Conservation (phyloP, 805 yeast genomes). For the Wickerhamiella spandovensis region DNA sequence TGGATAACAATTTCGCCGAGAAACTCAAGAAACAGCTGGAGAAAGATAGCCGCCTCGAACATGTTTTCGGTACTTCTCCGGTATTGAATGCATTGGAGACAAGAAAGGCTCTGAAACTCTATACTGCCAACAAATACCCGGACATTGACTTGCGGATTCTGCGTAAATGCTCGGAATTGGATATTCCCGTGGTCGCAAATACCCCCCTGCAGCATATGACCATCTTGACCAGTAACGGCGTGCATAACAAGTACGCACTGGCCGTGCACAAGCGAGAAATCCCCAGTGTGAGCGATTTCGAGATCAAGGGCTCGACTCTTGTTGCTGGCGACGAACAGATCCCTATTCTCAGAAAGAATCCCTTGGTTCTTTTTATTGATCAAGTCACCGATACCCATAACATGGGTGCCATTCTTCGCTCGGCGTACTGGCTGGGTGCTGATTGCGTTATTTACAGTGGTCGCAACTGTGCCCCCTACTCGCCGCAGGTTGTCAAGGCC, state of each 20-base stretch:
- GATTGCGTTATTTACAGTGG: constrained; percentile 64
- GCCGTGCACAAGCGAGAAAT: constrained; percentile 44
- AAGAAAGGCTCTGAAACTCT: constrained; percentile 40
- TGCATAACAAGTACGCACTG: constrained; percentile 69
- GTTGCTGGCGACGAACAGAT: constrained; percentile 4
- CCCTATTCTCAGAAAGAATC: constrained; percentile 24
- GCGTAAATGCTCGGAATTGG: constrained; percentile 32
- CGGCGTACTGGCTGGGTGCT: constrained; percentile 71
- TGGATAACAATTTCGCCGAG: constrained; percentile 10
- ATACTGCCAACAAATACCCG: constrained; percentile 30
- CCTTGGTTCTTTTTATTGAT: constrained; percentile 65
- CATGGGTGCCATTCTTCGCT: constrained; percentile 68
- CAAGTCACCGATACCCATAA: constrained; percentile 80
- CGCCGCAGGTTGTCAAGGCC: constrained; percentile 68
- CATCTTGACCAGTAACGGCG: constrained; percentile 47
- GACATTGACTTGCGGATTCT: constrained; percentile 31
- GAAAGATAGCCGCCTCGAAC: constrained; percentile 42
- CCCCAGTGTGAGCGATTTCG: constrained; percentile 19
- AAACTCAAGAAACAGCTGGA: constrained; percentile 2
- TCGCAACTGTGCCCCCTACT: constrained; percentile 56
- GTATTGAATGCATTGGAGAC: constrained; percentile 57
- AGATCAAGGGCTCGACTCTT: constrained; percentile 15
- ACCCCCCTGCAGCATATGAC: constrained; percentile 42
- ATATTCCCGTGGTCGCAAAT: constrained; percentile 28
- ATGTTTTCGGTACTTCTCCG: constrained; percentile 62